A percentile compares a stretch with the other conserved stretches of the same genome.
Conservation (phyloP, 2,329 filamentous ascomycete genomes). For the Diplodia seriata region DNA sequence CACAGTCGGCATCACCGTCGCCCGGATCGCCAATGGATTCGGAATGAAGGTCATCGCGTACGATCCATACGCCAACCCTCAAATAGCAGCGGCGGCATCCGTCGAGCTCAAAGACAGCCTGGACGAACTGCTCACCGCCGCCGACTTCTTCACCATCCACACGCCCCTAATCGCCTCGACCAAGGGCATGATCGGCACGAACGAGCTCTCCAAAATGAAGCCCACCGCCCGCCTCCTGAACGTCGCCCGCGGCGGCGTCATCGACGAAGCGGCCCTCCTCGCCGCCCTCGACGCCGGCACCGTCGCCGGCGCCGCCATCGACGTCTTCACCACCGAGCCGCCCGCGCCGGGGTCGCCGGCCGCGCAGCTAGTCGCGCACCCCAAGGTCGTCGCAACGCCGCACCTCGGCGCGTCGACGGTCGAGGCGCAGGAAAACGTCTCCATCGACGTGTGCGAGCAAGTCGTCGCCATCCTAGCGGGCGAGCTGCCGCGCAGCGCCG, state of each 20-base stretch:
- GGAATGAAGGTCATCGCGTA: slow-evolving; percentile 78
- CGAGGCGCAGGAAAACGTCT: slow-evolving; percentile 85
- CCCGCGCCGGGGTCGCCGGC: slow-evolving; percentile 66
- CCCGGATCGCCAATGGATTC: slow-evolving; percentile 77
- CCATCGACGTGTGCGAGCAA: slow-evolving; percentile 81
- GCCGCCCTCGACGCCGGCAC: slow-evolving; percentile 72
- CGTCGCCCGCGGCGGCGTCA: slow-evolving; percentile 79
- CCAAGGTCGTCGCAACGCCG: slow-evolving; percentile 77
- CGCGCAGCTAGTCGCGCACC: slow-evolving; percentile 69
- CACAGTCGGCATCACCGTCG: slow-evolving; percentile 77
- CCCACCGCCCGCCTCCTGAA: slow-evolving; percentile 76
- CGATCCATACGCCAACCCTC: slow-evolving; percentile 78
- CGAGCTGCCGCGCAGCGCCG: slow-evolving; percentile 75
- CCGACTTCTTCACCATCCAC: slow-evolving; percentile 82
- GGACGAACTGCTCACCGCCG: slow-evolving; percentile 66
- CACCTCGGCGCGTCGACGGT: slow-evolving; percentile 81
- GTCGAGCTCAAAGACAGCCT: slow-evolving; percentile 68
- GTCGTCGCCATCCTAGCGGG: slow-evolving; percentile 76
- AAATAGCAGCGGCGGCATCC: slow-evolving; percentile 72
- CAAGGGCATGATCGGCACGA: slow-evolving; percentile 72
- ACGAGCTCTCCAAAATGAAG: slow-evolving; percentile 75
- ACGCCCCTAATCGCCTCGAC: slow-evolving; percentile 81
- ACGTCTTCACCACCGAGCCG: slow-evolving; percentile 81
- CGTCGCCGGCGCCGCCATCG: slow-evolving; percentile 78
- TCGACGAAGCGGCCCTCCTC: slow-evolving; percentile 76